These are phyloP conservation scores for Pinus taeda DNA, from an alignment of 75 land plant genomes.

Conservation along the genomic window DNA sequence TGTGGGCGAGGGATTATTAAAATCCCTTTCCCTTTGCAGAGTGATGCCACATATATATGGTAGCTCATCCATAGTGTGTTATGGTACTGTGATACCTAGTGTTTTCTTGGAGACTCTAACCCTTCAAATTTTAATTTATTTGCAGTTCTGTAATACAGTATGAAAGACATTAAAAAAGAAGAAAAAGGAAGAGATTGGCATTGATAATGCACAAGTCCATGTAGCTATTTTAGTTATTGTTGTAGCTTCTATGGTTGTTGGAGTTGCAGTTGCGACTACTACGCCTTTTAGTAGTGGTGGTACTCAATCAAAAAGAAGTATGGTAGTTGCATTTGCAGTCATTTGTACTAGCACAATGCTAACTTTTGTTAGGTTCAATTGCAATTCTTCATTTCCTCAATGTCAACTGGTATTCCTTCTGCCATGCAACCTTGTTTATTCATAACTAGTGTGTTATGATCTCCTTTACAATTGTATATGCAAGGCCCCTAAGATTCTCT, in stretches of 20 bases:
- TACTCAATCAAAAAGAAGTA: conserved; percentile 17
- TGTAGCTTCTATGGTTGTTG: conserved; percentile 88
- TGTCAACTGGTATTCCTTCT: no score
- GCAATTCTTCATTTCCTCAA: no score
- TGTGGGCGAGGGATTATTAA: background rate
- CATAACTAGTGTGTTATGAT: no score
- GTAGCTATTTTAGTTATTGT: conserved; percentile 87
- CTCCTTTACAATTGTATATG: no score
- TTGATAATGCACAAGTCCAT: conserved; percentile 71
- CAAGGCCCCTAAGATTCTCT: no score
- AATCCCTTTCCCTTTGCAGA: background rate
- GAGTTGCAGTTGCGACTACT: conserved; percentile 51
- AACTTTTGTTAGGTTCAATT: no score
- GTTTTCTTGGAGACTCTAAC: conserved; percentile 1
- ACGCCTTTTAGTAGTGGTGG: conserved; percentile 13
- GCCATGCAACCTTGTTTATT: no score
- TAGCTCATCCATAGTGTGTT: background rate
- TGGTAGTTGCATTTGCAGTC: conserved; percentile 85
- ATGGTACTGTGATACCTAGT: background rate
- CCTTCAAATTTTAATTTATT: background rate
- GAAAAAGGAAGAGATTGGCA: conserved; percentile 52
- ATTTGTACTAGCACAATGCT: conserved; percentile 88
- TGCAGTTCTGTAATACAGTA: conserved; percentile 13
- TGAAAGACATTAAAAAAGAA: conserved; percentile 82
- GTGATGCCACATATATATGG: background rate